Evolutionary conservation across 2,329 filamentous ascomycete species (phyloP).

Genomic region (Rutstroemia sp.): DNA sequence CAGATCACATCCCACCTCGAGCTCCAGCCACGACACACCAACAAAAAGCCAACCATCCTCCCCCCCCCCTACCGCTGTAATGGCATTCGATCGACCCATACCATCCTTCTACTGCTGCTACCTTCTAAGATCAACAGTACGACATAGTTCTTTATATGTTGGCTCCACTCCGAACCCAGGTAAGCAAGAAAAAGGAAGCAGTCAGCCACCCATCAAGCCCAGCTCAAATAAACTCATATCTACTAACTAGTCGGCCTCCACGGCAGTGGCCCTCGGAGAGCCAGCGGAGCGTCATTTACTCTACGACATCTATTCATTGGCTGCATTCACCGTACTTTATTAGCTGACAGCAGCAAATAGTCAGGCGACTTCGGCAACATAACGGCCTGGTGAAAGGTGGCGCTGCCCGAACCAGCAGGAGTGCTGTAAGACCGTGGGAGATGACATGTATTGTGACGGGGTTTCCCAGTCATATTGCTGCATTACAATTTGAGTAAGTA

Average conservation of each 20-base stretch:
- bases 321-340: neutral
- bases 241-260: no score
- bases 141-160: constrained; percentile 67
- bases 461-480: constrained; percentile 79
- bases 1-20: no score
- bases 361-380: constrained; percentile 79
- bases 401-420: constrained; percentile 64
- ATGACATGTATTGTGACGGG: constrained; percentile 82
- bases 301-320: neutral
- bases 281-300: no score
- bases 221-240: neutral
- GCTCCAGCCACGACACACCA: neutral
- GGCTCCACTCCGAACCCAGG: constrained; percentile 83
- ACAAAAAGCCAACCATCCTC: neutral
- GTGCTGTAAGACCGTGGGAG: constrained; percentile 74
- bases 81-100: constrained; percentile 44
- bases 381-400: constrained; percentile 81
- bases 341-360: constrained; percentile 23
- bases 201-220: neutral
- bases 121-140: constrained; percentile 74
- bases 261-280: no score
- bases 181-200: constrained; percentile 7
- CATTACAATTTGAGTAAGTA: constrained; percentile 84
- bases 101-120: constrained; percentile 93
- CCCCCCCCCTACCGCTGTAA: neutral